Base-by-base conservation (phyloP, 805 yeast genomes). In the Wickerhamomyces xylosicus region DNA sequence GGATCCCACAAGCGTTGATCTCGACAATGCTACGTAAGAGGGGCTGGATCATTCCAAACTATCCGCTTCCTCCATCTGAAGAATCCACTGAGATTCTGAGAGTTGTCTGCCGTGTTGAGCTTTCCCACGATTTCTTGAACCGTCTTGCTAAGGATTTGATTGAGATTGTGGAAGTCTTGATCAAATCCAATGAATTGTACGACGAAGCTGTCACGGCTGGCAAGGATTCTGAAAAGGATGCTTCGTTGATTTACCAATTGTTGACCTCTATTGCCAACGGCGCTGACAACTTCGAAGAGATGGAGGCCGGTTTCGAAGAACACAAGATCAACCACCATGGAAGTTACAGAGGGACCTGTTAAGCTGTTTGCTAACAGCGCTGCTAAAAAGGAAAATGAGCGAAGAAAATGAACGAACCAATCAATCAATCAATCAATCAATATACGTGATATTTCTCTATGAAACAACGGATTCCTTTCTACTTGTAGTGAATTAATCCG, bases 1-100 rank as follows among this genome's bases (percentile, higher is more conserved):
- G 77, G 58, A 72, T 87, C 40, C 95, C 95, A 9, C 96, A 89
- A 60, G 69, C 79, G 15, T 67, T 84, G 42, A 59, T 87, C 20
- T 79, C 95, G 1, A 66, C 78, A 13, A 56, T 86, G 57, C 64
- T 87, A 51, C 74, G 96, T 57, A 74, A 71, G 56, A 76, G 77
- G 50, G 94, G 95, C 13, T 87, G 83, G 75, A 89, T 89, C 57
- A 69, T 87, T 46, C 95, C 95, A 47, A 86, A 87, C 66, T 87
- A 87, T 61, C 85, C 82, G 44, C 69, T 87, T 49, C 95, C 95
- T 21, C 65, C 69, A 16, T 52, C 57, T 27, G 77, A 79, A 34
- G 70, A 67, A 39, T 66, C 71, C 40, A 57, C 58, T 35, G 95
- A 89, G 61, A 82, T 86, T 42, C 67, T 87, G 46, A 74, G 97